Evolutionary conservation across 2,329 filamentous ascomycete species (phyloP).

Genomic region (Fusarium transvaalense): DNA sequence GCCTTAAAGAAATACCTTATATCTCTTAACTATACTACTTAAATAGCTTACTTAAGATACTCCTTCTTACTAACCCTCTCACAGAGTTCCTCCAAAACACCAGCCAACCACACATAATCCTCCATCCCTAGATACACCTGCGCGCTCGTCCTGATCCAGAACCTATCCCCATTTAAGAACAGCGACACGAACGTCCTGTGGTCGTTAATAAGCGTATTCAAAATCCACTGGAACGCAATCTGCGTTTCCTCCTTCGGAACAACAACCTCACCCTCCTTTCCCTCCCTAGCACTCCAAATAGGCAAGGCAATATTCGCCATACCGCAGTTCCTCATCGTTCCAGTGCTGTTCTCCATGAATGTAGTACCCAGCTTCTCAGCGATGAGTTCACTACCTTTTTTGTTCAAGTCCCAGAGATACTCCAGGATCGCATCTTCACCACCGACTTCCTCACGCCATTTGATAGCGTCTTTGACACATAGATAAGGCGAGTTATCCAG

Average conservation of each 20-base stretch:
- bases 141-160: conserved; percentile 81
- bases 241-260: conserved; percentile 51
- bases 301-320: conserved; percentile 83
- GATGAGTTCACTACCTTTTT: conserved; percentile 70
- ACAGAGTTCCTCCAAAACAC: conserved; percentile 65
- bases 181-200: conserved; percentile 79
- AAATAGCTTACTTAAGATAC: conserved; percentile 41
- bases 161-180: conserved; percentile 69
- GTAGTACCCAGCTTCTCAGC: conserved; percentile 76
- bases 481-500: conserved; percentile 78
- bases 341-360: conserved; percentile 74
- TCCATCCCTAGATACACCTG: conserved; percentile 85
- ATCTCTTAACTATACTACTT: too few species aligned
- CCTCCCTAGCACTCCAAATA: conserved; percentile 57
- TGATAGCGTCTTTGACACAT: conserved; percentile 77
- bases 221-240: conserved; percentile 69
- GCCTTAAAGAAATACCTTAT: too few species aligned
- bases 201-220: conserved; percentile 65
- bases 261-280: conserved; percentile 47
- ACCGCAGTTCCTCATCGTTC: conserved; percentile 73
- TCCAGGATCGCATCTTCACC: conserved; percentile 77
- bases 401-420: conserved; percentile 74
- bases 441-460: conserved; percentile 76
- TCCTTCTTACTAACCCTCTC: conserved; percentile 56
- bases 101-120: conserved; percentile 80